phyloP scores from a whole-genome alignment of 768 basidiomycete genomes.

The Trametes coccinea region DNA sequence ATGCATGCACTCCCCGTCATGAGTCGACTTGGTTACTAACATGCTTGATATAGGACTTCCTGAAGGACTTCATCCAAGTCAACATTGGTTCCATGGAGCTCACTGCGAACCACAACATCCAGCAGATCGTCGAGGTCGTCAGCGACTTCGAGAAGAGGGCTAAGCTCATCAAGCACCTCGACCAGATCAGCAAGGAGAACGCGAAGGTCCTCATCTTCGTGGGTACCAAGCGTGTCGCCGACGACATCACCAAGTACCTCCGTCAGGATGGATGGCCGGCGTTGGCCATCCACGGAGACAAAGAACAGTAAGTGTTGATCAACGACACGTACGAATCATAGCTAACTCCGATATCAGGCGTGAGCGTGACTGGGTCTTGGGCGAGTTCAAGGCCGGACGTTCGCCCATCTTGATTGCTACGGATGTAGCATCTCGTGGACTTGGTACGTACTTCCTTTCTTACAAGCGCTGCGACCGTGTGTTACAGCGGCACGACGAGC shows the following conservation, averaged over 20 bases:
- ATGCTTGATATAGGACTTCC: slow-evolving; percentile 70
- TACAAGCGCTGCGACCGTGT: slow-evolving; percentile 47
- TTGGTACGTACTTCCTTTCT: slow-evolving; percentile 79
- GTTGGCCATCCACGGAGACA: slow-evolving; percentile 98
- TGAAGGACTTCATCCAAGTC: slow-evolving; percentile 95
- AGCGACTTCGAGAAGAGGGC: slow-evolving; percentile 97
- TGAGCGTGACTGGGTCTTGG: slow-evolving; percentile 98
- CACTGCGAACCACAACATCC: slow-evolving; percentile 97
- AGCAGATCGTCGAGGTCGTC: slow-evolving; percentile 94
- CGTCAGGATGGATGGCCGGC: slow-evolving; percentile 99
- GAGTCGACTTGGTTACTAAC: neutral
- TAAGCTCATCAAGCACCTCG: slow-evolving; percentile 95
- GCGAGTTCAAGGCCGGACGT: slow-evolving; percentile 97
- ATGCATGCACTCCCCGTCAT: slow-evolving; percentile 18
- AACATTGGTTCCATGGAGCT: slow-evolving; percentile 99
- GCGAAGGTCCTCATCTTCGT: slow-evolving; percentile 99
- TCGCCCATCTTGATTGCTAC: slow-evolving; percentile 98
- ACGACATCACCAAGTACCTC: slow-evolving; percentile 97
- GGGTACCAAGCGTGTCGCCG: slow-evolving; percentile 95
- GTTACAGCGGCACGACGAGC: slow-evolving; percentile 35
- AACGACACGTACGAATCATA: neutral
- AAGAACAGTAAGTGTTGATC: slow-evolving; percentile 77
- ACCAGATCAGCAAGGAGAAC: slow-evolving; percentile 93
- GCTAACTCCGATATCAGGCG: slow-evolving; percentile 49
- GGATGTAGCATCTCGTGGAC: slow-evolving; percentile 98